Base-by-base conservation (phyloP, 2,329 filamentous ascomycete genomes). In the Aspergillus fijiensis region DNA sequence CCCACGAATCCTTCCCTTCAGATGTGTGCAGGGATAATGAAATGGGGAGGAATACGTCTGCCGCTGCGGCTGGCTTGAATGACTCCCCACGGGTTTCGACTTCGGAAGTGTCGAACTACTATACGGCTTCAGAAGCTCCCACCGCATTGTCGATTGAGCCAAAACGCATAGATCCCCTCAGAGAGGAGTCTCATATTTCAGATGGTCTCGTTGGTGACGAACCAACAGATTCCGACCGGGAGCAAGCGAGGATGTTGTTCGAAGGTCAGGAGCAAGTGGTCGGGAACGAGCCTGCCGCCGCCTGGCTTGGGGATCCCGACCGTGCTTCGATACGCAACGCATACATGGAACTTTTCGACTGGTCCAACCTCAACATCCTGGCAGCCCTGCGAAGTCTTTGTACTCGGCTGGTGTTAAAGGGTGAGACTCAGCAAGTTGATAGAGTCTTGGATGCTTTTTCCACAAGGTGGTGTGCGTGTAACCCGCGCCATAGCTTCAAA, bases 391-490 rank as follows among this genome's bases (percentile, higher is more conserved):
- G 95, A 27, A 85, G 88, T 61, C 83, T 99, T 27, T 99, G 95
- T 74, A 85, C 85, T 56, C 89, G 91, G 33, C 82, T 98, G 25
- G 83, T 95, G 4, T 82, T 99, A 59, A 90, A 91, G 66, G 95
- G 91, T 47, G 95, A 99, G 77, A 96, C 93, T 2, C 95, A 99
- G 76, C 94, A 99, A 75, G 91, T 99, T 21, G 95, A 99, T 74
- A 89, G 95, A 35, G 94, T 99, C 60, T 79, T 99, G 64, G 91
- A 96, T 69, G 89, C 90, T 21, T 94, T 98, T 69, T 91, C 95
- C 3, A 87, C 87, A 65, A 84, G 94, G 62, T 99, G 95, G 95
- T 96, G 92, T 74, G 86, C 90, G 67, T 97, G 93, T 81, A 99
- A 99, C 72, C 86, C 90, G 0, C 89, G 88, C 49, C 92, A 99